Evolutionary conservation across 306 rosid genomes (phyloP).

Genomic region (Bauhinia variegata): DNA sequence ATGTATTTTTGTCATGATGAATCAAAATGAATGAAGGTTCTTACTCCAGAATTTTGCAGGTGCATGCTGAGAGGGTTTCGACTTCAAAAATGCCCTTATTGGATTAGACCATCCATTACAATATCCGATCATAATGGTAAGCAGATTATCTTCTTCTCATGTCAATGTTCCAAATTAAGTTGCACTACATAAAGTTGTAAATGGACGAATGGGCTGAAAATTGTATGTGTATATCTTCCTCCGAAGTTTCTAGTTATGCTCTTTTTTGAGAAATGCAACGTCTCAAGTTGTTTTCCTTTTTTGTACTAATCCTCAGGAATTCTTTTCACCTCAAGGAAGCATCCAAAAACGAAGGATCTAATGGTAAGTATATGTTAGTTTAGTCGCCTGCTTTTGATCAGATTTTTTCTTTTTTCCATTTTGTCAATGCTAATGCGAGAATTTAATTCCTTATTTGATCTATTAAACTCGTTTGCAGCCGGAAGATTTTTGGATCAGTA

Average conservation of each 20-base stretch:
- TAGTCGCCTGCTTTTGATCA: slow-evolving; percentile 19
- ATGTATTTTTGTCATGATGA: slow-evolving; percentile 22
- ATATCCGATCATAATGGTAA: slow-evolving; percentile 82
- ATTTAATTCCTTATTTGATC: slow-evolving; percentile 29
- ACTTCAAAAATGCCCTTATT: slow-evolving; percentile 87
- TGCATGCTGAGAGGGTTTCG: slow-evolving; percentile 96
- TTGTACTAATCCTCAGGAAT: slow-evolving; percentile 54
- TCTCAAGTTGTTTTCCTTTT: slow-evolving; percentile 25
- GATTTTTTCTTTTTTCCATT: slow-evolving; percentile 8
- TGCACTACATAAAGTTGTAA: slow-evolving; percentile 10
- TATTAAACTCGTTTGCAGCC: slow-evolving; percentile 61
- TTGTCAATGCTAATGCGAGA: slow-evolving; percentile 18
- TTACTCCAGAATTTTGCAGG: slow-evolving; percentile 54
- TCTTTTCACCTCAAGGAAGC: slow-evolving; percentile 74
- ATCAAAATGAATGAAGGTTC: slow-evolving; percentile 28
- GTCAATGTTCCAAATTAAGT: slow-evolving; percentile 7
- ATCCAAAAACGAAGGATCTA: slow-evolving; percentile 81
- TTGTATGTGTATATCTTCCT: slow-evolving; percentile 2
- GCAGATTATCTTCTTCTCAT: slow-evolving; percentile 21
- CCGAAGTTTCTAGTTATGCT: slow-evolving; percentile 14
- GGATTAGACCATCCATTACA: slow-evolving; percentile 87
- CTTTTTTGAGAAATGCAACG: slow-evolving; percentile 19
- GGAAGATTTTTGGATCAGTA: slow-evolving; percentile 90
- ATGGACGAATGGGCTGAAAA: slow-evolving; percentile 8
- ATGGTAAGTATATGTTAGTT: slow-evolving; percentile 55